Evolutionary conservation across 1,284 basidiomycete genomes (phyloP).

Genomic region (Rhodotorula sp.): DNA sequence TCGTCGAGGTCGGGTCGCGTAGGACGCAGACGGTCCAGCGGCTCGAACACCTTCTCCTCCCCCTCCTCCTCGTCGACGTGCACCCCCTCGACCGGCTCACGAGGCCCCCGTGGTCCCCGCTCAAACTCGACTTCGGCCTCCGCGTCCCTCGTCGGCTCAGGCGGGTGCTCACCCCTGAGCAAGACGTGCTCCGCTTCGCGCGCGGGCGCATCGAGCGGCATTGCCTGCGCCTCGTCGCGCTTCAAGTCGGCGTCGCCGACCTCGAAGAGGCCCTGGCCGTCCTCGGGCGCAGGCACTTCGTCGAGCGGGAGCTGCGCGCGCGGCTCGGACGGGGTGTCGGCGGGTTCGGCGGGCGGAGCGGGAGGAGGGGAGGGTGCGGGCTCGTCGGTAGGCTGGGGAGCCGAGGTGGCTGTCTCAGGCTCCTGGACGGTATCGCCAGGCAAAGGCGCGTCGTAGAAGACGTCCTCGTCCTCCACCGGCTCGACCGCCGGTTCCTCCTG

Average conservation of each 20-base stretch:
- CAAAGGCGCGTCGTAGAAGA: too few species aligned
- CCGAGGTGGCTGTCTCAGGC: too few species aligned
- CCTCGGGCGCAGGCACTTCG: not conserved
- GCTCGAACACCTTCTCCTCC: constrained; percentile 1
- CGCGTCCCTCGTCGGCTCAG: not conserved
- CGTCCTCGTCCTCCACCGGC: too few species aligned
- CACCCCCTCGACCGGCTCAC: too few species aligned
- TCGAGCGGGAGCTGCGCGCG: not conserved
- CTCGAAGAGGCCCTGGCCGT: not conserved
- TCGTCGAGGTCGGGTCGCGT: not conserved
- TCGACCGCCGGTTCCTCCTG: too few species aligned
- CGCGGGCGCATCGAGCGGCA: not conserved
- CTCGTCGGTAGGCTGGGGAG: not conserved
- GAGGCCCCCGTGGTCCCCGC: not conserved
- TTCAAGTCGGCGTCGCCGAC: too few species aligned
- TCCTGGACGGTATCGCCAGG: too few species aligned
- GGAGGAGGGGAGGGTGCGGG: not conserved
- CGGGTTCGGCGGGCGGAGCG: not conserved
- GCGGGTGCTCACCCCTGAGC: too few species aligned
- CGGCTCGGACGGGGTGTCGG: not conserved
- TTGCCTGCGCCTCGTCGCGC: too few species aligned
- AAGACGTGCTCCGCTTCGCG: not conserved
- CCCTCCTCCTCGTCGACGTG: not conserved
- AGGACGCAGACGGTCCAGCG: not conserved
- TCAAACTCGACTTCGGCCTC: not conserved